Conservation (phyloP, 2,329 filamentous ascomycete genomes). For the Rhynchosporium graminicola region DNA sequence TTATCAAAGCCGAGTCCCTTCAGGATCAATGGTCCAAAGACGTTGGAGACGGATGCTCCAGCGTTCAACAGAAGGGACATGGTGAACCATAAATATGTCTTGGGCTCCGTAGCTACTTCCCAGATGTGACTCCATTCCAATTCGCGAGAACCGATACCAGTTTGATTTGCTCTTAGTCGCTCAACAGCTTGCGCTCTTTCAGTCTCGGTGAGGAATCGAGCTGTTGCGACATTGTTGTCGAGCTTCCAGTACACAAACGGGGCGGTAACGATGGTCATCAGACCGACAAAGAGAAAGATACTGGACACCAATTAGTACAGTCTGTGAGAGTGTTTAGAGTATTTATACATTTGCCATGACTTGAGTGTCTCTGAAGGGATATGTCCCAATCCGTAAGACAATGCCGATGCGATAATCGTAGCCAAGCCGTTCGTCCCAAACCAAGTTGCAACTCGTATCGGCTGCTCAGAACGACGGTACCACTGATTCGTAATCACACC, state of each 20-base stretch:
- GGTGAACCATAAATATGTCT: constrained; percentile 60
- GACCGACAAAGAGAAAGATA: constrained; percentile 65
- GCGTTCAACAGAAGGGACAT: constrained; percentile 65
- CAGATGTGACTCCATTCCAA: constrained; percentile 68
- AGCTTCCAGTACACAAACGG: constrained; percentile 61
- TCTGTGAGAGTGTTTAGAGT: constrained; percentile 50
- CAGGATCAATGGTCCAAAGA: constrained; percentile 65
- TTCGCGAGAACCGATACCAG: constrained; percentile 70
- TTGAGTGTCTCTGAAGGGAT: constrained; percentile 49
- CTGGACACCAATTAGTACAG: constrained; percentile 50
- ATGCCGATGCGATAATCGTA: constrained; percentile 38
- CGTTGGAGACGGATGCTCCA: constrained; percentile 63
- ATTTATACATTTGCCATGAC: constrained; percentile 39
- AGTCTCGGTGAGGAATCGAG: constrained; percentile 60
- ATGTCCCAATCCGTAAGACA: constrained; percentile 41
- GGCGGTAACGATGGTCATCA: constrained; percentile 59
- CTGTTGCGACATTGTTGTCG: constrained; percentile 54
- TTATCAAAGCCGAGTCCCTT: constrained; percentile 60
- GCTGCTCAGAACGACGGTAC: constrained; percentile 44
- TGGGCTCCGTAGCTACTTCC: constrained; percentile 50
- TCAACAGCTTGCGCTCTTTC: constrained; percentile 71
- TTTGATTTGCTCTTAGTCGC: constrained; percentile 71
- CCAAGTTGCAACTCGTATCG: constrained; percentile 42
- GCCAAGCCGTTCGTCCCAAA: constrained; percentile 40
- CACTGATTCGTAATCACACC: constrained; percentile 44